Base-by-base conservation (phyloP, 805 yeast genomes). In the Jamesozyma spencerorum region DNA sequence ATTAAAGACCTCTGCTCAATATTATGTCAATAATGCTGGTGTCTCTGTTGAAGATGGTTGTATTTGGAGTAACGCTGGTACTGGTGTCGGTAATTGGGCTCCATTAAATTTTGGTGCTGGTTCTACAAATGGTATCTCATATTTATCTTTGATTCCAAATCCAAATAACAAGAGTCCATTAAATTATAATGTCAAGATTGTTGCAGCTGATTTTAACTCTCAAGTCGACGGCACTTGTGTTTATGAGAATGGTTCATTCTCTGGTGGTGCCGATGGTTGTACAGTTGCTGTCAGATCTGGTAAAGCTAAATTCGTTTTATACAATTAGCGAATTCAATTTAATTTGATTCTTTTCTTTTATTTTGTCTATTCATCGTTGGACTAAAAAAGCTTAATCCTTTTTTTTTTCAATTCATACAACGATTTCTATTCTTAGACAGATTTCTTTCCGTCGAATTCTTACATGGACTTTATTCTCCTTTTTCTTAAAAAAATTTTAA, bases 1-100 rank as follows among this genome's bases (percentile, higher is more conserved):
- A 43, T 69, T 72, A 62, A 65, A 71, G 55, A 90, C 98, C 33
- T 86, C 96, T 44, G 84, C 96, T 50, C 98, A 90, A 72, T 92
- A 86, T 78, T 90, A 90, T 69, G 97, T 90, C 50, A 90, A 90
- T 79, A 78, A 90, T 58, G 96, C 96, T 42, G 97, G 97, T 73
- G 86, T 87, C 54, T 75, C 86, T 42, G 74, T 72, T 58, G 83
- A 81, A 65, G 94, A 88, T 49, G 97, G 97, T 57, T 90, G 98
- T 72, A 65, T 83, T 55, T 90, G 98, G 98, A 94, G 96, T 65
- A 65, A 77, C 42, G 56, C 71, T 10, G 86, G 87, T 47, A 72
- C 88, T 33, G 84, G 82, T 59, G 65, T 83, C 50, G 98, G 98
- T 71, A 90, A 90, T 85, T 90, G 96, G 97, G 95, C 97, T 50